Conservation (phyloP, 345 rosid species). For the Heritiera littoralis region DNA sequence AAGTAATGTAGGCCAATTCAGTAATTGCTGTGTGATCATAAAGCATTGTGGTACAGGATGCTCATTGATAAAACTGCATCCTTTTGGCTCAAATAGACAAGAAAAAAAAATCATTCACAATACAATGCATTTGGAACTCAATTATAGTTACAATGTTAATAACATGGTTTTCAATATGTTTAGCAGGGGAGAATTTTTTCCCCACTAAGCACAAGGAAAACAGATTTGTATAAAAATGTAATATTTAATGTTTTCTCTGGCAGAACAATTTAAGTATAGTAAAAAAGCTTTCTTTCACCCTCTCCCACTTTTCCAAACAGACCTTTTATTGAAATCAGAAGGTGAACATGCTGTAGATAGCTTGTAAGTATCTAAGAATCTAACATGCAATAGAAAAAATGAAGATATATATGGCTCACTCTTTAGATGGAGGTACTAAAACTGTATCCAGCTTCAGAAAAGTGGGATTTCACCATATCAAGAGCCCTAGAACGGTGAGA, state of each 20-base stretch:
- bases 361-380: constrained; percentile 11
- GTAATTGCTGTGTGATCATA: not conserved
- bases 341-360: not conserved
- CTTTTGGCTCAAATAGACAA: not conserved
- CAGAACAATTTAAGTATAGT: not conserved
- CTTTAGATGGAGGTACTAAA: constrained; percentile 39
- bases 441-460: constrained; percentile 65
- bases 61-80: not conserved
- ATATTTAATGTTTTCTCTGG: not conserved
- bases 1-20: not conserved
- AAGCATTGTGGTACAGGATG: not conserved
- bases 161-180: not conserved
- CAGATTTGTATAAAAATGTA: not conserved
- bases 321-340: not conserved
- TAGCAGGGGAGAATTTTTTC: not conserved
- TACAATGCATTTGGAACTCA: not conserved
- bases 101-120: not conserved
- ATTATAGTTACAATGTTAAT: not conserved
- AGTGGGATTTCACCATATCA: constrained; percentile 64
- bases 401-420: not conserved
- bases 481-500: constrained; percentile 89
- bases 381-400: constrained; percentile 15
- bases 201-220: not conserved
- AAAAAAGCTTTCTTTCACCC: not conserved
- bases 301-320: not conserved